These are phyloP conservation scores for Populus alba DNA, from an alignment of 345 rosid genomes.

Conservation along the genomic window DNA sequence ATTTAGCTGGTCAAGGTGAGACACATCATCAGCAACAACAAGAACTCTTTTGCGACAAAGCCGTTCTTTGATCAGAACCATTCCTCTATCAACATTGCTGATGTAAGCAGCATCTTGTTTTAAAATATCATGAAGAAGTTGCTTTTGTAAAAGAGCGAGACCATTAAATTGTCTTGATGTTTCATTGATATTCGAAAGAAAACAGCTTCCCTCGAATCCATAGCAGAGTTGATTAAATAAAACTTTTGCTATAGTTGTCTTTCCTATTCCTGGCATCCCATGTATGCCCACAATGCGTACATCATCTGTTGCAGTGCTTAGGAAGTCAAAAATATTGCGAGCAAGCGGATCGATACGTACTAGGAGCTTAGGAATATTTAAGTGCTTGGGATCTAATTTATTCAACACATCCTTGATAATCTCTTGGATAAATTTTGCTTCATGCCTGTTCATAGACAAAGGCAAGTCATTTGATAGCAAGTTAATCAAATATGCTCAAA, in stretches of 20 bases:
- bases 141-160: neutral
- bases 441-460: no score
- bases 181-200: neutral
- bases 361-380: neutral
- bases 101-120: accelerated
- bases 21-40: constrained; percentile 12
- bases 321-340: neutral
- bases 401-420: constrained; percentile 25
- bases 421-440: no score
- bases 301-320: neutral
- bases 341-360: neutral
- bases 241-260: neutral
- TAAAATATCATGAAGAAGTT: neutral
- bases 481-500: no score
- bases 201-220: neutral
- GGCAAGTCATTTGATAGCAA: no score
- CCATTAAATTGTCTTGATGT: neutral
- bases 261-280: neutral
- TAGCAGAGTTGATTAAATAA: neutral
- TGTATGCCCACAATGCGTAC: neutral
- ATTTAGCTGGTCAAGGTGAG: neutral
- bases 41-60: neutral
- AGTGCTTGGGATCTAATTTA: constrained; percentile 13
- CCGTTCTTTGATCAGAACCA: neutral
- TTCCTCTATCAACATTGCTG: neutral